A percentile compares a stretch with the other conserved stretches of the same genome.
These are phyloP conservation scores for Lipomyces sp. DNA, from an alignment of 805 yeast genomes.

Conservation along the genomic window DNA sequence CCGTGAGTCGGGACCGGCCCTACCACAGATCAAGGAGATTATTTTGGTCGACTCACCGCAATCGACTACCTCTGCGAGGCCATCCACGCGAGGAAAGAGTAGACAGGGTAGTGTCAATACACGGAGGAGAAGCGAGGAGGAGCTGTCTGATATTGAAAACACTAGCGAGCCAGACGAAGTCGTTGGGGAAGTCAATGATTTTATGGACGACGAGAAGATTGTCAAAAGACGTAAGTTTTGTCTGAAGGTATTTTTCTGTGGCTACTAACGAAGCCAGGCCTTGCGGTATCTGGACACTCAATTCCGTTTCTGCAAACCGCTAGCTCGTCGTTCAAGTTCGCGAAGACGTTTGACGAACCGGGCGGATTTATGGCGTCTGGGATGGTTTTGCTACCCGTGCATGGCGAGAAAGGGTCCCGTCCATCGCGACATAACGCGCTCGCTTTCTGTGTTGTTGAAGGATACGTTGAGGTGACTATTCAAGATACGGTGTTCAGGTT, in stretches of 20 bases:
- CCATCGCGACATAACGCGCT: constrained; percentile 69
- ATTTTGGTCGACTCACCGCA: constrained; percentile 40
- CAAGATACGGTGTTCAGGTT: constrained; percentile 64
- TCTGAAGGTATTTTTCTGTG: background rate
- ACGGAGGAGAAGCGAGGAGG: constrained; percentile 10
- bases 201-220: constrained; percentile 9
- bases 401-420: constrained; percentile 63
- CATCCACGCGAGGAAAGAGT: constrained; percentile 7
- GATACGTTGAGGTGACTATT: constrained; percentile 69
- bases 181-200: constrained; percentile 24
- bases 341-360: constrained; percentile 37
- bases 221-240: constrained; percentile 11
- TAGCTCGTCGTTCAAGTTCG: constrained; percentile 26
- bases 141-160: constrained; percentile 16
- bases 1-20: constrained; percentile 30
- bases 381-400: constrained; percentile 65
- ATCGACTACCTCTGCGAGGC: constrained; percentile 46
- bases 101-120: background rate
- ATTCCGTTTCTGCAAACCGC: constrained; percentile 21
- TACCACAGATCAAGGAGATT: constrained; percentile 43
- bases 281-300: constrained; percentile 34
- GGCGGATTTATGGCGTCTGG: constrained; percentile 67
- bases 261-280: constrained; percentile 13
- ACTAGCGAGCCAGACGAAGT: constrained; percentile 31
- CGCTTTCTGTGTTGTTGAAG: constrained; percentile 75